These are phyloP conservation scores for Batrachochytrium dendrobatidis DNA, from an alignment of 371 early-diverging fungal species.

Conservation along the genomic window DNA sequence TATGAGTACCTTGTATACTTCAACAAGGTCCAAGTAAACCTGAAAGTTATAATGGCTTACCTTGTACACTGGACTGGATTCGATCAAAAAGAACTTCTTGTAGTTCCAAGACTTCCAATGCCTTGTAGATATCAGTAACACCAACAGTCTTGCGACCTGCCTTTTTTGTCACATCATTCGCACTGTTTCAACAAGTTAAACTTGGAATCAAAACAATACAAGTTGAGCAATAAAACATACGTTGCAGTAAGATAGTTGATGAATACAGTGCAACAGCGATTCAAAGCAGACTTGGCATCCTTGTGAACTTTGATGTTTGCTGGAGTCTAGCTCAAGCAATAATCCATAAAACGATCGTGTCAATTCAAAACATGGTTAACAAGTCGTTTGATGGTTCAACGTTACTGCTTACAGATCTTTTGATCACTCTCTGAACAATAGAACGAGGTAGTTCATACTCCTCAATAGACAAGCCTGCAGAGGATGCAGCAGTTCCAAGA, in stretches of 20 bases:
- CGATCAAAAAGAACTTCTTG: background rate
- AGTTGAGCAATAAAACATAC: no score
- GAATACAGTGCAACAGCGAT: background rate
- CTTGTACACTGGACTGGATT: background rate
- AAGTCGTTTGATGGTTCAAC: no score
- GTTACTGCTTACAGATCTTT: background rate
- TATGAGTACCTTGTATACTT: no score
- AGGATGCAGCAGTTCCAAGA: background rate
- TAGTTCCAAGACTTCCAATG: background rate
- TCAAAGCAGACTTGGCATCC: background rate
- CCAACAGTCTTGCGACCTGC: background rate
- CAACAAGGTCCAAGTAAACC: background rate
- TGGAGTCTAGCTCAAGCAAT: no score
- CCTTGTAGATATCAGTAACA: background rate
- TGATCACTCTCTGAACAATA: background rate
- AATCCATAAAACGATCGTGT: no score
- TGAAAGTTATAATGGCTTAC: background rate
- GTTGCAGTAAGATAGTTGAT: background rate
- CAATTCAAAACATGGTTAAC: no score
- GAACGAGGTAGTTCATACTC: background rate
- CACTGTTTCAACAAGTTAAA: no score
- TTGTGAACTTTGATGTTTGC: background rate
- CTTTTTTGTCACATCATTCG: background rate
- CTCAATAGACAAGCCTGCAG: background rate
- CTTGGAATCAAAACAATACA: no score